A percentile compares a stretch with the other conserved stretches of the same genome.
Conservation (phyloP, 2,329 filamentous ascomycete genomes). For the Penicillium sp. region DNA sequence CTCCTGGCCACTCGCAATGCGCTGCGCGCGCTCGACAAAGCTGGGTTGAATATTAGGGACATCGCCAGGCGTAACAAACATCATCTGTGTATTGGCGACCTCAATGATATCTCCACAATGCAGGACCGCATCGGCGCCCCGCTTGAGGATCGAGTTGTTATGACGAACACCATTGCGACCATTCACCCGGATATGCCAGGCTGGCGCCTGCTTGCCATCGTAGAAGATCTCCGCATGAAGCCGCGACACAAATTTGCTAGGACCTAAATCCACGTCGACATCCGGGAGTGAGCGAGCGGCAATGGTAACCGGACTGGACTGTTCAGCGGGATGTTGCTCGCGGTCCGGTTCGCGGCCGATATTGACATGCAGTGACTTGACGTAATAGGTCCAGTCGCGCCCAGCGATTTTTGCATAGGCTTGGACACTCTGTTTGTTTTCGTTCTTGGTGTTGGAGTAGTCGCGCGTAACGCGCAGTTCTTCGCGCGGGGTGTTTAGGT, state of each 20-base stretch:
- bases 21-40: constrained; percentile 68
- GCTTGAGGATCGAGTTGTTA: constrained; percentile 70
- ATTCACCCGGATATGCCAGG: constrained; percentile 83
- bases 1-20: constrained; percentile 43
- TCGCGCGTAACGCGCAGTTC: constrained; percentile 46
- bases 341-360: constrained; percentile 52
- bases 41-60: constrained; percentile 67
- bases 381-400: constrained; percentile 54
- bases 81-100: constrained; percentile 93
- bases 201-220: constrained; percentile 61
- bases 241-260: constrained; percentile 77
- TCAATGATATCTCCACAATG: constrained; percentile 89
- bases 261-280: constrained; percentile 85
- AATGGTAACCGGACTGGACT: constrained; percentile 49
- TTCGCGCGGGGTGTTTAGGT: constrained; percentile 45
- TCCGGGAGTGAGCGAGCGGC: constrained; percentile 46
- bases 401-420: constrained; percentile 54
- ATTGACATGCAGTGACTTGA: constrained; percentile 50
- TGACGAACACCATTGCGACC: constrained; percentile 89
- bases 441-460: constrained; percentile 47
- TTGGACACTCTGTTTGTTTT: constrained; percentile 48
- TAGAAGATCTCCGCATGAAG: constrained; percentile 75
- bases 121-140: constrained; percentile 65
- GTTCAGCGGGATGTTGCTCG: constrained; percentile 43
- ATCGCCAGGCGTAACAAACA: constrained; percentile 89